These are phyloP conservation scores for Hypholoma fasciculare DNA, from an alignment of 768 basidiomycete species.

Conservation along the genomic window DNA sequence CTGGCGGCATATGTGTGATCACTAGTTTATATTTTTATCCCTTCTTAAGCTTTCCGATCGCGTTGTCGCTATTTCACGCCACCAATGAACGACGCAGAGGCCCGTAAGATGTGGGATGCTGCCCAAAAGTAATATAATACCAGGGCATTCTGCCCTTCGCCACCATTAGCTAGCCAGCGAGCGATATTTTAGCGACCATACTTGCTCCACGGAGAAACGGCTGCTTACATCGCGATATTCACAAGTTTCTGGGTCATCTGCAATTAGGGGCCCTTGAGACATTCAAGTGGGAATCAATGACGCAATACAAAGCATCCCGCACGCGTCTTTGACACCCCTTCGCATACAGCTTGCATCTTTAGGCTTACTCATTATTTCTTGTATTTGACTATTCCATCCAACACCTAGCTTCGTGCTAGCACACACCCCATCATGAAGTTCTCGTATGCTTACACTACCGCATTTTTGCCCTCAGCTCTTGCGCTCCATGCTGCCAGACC, in stretches of 20 bases:
- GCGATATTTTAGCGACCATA: no score
- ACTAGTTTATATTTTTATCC: not conserved
- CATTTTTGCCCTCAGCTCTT: conserved; percentile 1
- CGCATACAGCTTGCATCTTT: not conserved
- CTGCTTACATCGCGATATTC: not conserved
- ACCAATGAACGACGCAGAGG: conserved; percentile 57
- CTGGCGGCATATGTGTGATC: no score
- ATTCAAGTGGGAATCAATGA: conserved; percentile 25
- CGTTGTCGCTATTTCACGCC: conserved; percentile 81
- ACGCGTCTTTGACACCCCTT: not conserved
- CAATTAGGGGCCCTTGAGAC: conserved; percentile 3
- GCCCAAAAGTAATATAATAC: conserved; percentile 18
- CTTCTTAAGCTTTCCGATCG: conserved; percentile 66
- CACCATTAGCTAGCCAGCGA: no score
- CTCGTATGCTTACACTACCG: not conserved
- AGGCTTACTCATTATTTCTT: conserved; percentile 4
- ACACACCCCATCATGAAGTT: conserved; percentile 2
- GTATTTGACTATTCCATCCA: not conserved
- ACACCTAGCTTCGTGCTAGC: not conserved
- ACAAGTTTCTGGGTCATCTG: not conserved
- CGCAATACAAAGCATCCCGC: conserved; percentile 19
- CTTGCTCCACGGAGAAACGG: not conserved
- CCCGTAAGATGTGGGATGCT: conserved; percentile 34
- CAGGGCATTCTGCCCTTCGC: not conserved
- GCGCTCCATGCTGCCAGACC: conserved; percentile 3